A percentile compares a stretch with the other conserved stretches of the same genome.
These are phyloP conservation scores for Alternaria brassicae DNA, from an alignment of 2,329 filamentous ascomycete genomes.

Conservation along the genomic window DNA sequence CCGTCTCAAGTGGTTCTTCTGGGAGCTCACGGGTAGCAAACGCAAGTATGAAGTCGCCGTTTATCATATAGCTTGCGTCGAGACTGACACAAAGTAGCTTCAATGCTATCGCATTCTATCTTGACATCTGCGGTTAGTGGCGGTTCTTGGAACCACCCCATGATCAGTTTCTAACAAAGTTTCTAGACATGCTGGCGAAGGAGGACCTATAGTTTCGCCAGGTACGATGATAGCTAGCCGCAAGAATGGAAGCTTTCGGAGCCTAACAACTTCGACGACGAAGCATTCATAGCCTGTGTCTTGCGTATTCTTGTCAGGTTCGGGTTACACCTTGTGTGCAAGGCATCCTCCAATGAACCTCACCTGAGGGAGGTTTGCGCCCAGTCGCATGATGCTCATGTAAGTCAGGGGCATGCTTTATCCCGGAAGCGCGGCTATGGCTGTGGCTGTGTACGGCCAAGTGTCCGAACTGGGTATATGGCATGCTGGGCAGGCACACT, in stretches of 20 bases:
- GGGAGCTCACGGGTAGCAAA: conserved; percentile 63
- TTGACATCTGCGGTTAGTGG: conserved; percentile 68
- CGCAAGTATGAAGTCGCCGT: conserved; percentile 53
- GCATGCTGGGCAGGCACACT: neutral
- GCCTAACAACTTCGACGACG: neutral
- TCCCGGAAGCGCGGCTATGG: conserved; percentile 30
- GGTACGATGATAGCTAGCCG: neutral
- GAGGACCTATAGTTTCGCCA: conserved; percentile 37
- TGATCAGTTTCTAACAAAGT: neutral
- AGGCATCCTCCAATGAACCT: conserved; percentile 21
- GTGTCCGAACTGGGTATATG: conserved; percentile 2
- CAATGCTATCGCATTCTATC: conserved; percentile 69
- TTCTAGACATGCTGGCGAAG: conserved; percentile 49
- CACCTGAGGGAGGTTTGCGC: conserved; percentile 8
- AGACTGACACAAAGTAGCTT: conserved; percentile 56
- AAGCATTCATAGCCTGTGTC: neutral
- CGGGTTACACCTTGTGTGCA: conserved; percentile 2
- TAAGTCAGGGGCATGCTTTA: conserved; percentile 21
- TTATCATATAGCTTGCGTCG: neutral
- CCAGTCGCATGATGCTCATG: conserved; percentile 11
- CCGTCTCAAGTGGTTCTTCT: conserved; percentile 65
- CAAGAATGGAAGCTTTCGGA: neutral
- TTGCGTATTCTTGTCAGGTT: neutral
- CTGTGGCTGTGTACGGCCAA: conserved; percentile 36
- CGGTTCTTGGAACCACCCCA: neutral